Evolutionary conservation across 2,329 filamentous ascomycete genomes (phyloP).

Genomic region (Talaromyces amestolkiae): DNA sequence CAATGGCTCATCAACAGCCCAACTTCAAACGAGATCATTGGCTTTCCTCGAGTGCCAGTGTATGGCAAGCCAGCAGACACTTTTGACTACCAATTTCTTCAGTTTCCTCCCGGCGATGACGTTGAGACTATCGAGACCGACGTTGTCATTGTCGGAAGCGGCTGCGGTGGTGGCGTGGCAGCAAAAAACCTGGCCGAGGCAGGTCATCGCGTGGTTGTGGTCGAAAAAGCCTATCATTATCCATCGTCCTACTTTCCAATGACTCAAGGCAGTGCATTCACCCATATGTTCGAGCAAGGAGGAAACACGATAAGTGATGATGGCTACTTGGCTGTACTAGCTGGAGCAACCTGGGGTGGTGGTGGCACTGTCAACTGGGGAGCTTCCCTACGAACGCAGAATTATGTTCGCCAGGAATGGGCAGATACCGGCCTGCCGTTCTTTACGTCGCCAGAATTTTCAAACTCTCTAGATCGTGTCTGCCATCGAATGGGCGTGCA

Average conservation of each 20-base stretch:
- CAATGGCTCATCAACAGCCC: slow-evolving; percentile 55
- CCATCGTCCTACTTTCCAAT: slow-evolving; percentile 71
- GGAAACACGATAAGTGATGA: slow-evolving; percentile 59
- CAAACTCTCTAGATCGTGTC: slow-evolving; percentile 75
- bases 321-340: slow-evolving; percentile 58
- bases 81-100: slow-evolving; percentile 57
- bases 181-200: slow-evolving; percentile 79
- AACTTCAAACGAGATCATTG: slow-evolving; percentile 50
- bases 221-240: slow-evolving; percentile 80
- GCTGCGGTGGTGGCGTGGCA: slow-evolving; percentile 77
- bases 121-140: slow-evolving; percentile 70
- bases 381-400: slow-evolving; percentile 65
- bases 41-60: slow-evolving; percentile 54
- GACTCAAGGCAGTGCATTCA: slow-evolving; percentile 58
- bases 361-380: slow-evolving; percentile 89
- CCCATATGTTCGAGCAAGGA: slow-evolving; percentile 68
- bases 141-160: slow-evolving; percentile 80
- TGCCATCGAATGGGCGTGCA: slow-evolving; percentile 75
- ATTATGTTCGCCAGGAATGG: slow-evolving; percentile 79
- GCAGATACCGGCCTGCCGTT: slow-evolving; percentile 66
- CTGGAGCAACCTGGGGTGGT: slow-evolving; percentile 76
- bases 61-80: slow-evolving; percentile 52
- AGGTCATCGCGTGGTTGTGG: slow-evolving; percentile 71
- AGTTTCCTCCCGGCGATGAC: slow-evolving; percentile 52
- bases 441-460: slow-evolving; percentile 71